These are phyloP conservation scores for Debaryomyces coudertii DNA, from an alignment of 1,139 yeast genomes.

Conservation along the genomic window DNA sequence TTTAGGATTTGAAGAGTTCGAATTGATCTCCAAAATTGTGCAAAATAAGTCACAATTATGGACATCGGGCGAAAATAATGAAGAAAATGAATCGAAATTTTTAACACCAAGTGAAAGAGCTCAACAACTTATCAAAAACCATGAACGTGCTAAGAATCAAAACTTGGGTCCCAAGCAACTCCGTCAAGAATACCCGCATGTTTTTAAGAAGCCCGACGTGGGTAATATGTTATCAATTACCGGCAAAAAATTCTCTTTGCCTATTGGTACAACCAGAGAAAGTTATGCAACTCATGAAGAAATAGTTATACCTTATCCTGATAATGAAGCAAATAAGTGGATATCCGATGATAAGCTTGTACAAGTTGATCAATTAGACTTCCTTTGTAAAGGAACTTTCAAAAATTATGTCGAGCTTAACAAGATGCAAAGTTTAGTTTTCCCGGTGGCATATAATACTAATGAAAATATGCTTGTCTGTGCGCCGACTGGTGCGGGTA, in stretches of 20 bases:
- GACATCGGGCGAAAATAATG: constrained; percentile 11
- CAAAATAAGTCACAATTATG: constrained; percentile 46
- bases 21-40: constrained; percentile 68
- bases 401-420: constrained; percentile 76
- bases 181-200: constrained; percentile 78
- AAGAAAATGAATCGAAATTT: constrained; percentile 28
- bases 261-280: constrained; percentile 76
- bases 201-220: constrained; percentile 70
- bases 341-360: constrained; percentile 59
- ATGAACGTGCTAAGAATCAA: constrained; percentile 52
- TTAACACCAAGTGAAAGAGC: constrained; percentile 62
- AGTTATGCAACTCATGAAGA: constrained; percentile 74
- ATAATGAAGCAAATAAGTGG: constrained; percentile 47
- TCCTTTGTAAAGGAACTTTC: constrained; percentile 82
- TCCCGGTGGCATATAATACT: constrained; percentile 88
- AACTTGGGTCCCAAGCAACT: constrained; percentile 50
- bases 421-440: constrained; percentile 89
- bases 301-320: constrained; percentile 77
- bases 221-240: constrained; percentile 71
- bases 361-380: constrained; percentile 65
- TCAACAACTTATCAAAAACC: constrained; percentile 58
- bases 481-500: constrained; percentile 99
- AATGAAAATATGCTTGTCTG: constrained; percentile 96
- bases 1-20: constrained; percentile 84
- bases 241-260: constrained; percentile 79